phyloP scores from a whole-genome alignment of 441 rosid genomes.

The Pelargonium australe region DNA sequence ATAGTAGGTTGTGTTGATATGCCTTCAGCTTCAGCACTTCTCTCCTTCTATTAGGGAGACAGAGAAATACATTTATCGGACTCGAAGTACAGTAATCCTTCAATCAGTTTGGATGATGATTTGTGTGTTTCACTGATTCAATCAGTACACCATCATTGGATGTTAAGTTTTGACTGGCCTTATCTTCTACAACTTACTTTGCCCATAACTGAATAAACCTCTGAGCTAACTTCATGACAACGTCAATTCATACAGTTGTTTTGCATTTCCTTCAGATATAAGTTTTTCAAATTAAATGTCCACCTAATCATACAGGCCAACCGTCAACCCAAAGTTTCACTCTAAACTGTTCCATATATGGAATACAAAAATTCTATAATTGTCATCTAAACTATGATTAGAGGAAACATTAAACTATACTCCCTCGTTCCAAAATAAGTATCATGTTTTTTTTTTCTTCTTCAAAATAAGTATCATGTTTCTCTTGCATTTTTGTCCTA shows the following conservation, averaged over 20 bases:
- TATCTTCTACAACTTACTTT: too few species aligned
- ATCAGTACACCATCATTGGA: neutral
- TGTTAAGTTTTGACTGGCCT: neutral
- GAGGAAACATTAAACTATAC: neutral
- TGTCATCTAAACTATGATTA: neutral
- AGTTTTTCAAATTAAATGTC: neutral
- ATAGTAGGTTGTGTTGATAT: neutral
- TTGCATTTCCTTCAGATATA: neutral
- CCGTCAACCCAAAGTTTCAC: neutral
- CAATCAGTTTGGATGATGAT: slow-evolving; percentile 1
- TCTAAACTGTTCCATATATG: neutral
- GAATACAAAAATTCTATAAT: neutral
- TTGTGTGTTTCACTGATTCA: neutral
- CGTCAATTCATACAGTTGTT: neutral
- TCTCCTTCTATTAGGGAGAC: neutral
- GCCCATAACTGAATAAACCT: too few species aligned
- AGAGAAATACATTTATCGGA: neutral
- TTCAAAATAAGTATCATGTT: too few species aligned
- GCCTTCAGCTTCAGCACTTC: neutral
- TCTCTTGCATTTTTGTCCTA: too few species aligned
- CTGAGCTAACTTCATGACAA: neutral
- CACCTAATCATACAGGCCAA: neutral
- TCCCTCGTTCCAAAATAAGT: too few species aligned
- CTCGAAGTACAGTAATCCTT: neutral
- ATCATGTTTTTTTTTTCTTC: too few species aligned